These are phyloP conservation scores for Fraxinus sp. DNA, from an alignment of 305 asterid genomes.

Conservation along the genomic window DNA sequence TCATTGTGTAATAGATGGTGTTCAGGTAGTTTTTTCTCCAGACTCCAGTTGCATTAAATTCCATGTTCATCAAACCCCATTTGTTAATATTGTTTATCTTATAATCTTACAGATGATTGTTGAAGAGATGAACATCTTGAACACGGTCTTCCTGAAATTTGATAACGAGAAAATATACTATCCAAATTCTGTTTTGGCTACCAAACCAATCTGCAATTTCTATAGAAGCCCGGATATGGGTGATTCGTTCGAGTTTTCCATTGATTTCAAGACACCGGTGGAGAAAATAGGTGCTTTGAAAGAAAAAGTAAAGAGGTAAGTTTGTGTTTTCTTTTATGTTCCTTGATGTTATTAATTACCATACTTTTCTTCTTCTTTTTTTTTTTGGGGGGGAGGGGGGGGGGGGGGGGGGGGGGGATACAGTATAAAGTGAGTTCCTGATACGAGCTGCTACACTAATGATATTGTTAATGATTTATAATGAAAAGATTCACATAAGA, in stretches of 20 bases:
- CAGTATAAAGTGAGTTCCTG: too few relatives aligned
- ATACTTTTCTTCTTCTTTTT: too few relatives aligned
- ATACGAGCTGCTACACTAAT: neutral
- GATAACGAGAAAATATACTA: constrained; percentile 11
- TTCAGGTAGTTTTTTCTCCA: neutral
- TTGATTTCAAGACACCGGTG: neutral
- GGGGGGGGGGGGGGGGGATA: too few relatives aligned
- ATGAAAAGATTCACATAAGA: neutral
- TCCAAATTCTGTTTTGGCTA: constrained; percentile 11
- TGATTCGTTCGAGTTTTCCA: constrained; percentile 9
- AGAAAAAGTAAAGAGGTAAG: neutral
- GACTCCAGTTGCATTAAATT: neutral
- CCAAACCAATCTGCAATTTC: constrained; percentile 13
- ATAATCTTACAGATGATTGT: neutral
- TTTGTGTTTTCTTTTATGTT: neutral
- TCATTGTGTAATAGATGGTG: constrained; percentile 18
- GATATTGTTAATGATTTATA: too few relatives aligned
- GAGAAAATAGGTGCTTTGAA: neutral
- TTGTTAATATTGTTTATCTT: neutral
- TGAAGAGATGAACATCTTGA: constrained; percentile 2
- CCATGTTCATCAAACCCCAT: neutral
- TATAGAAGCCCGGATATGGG: constrained; percentile 20
- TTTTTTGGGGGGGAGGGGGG: too few relatives aligned
- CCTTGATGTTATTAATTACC: neutral
- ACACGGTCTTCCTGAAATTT: constrained; percentile 6